Conservation (phyloP, 1,139 yeast genomes). For the Pichia sp. region DNA sequence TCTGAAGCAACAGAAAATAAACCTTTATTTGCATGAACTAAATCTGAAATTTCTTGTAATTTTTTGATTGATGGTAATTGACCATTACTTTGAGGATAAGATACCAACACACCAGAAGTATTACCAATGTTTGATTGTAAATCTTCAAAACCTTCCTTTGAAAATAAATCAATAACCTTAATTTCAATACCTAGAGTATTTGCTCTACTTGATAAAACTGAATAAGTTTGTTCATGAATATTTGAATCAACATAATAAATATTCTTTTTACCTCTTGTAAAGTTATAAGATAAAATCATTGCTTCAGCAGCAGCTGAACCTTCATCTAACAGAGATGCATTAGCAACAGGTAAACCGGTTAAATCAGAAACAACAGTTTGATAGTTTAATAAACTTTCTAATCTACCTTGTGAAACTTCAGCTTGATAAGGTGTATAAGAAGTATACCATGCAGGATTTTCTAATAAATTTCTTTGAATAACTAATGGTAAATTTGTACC, state of each 20-base stretch:
- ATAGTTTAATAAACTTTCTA: slow-evolving; percentile 81
- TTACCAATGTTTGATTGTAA: slow-evolving; percentile 36
- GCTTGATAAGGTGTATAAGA: slow-evolving; percentile 98
- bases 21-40: slow-evolving; percentile 67
- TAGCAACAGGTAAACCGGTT: slow-evolving; percentile 89
- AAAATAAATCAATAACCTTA: slow-evolving; percentile 46
- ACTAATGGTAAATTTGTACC: slow-evolving; percentile 89
- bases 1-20: slow-evolving; percentile 84
- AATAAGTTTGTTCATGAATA: slow-evolving; percentile 80
- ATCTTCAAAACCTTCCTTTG: slow-evolving; percentile 39
- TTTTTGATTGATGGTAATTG: slow-evolving; percentile 44
- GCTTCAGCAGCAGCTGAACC: slow-evolving; percentile 99
- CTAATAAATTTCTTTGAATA: slow-evolving; percentile 84
- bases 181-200: slow-evolving; percentile 64
- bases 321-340: slow-evolving; percentile 90
- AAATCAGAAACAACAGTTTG: slow-evolving; percentile 85
- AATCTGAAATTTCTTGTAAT: slow-evolving; percentile 51
- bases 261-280: slow-evolving; percentile 57
- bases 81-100: slow-evolving; percentile 90
- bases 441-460: slow-evolving; percentile 97
- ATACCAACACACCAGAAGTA: slow-evolving; percentile 78
- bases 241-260: slow-evolving; percentile 68
- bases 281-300: slow-evolving; percentile 75
- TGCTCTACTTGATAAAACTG: slow-evolving; percentile 76
- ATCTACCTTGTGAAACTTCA: slow-evolving; percentile 93